Evolutionary conservation across 768 basidiomycete genomes (phyloP).

Genomic region (Leccinum truebloodii): DNA sequence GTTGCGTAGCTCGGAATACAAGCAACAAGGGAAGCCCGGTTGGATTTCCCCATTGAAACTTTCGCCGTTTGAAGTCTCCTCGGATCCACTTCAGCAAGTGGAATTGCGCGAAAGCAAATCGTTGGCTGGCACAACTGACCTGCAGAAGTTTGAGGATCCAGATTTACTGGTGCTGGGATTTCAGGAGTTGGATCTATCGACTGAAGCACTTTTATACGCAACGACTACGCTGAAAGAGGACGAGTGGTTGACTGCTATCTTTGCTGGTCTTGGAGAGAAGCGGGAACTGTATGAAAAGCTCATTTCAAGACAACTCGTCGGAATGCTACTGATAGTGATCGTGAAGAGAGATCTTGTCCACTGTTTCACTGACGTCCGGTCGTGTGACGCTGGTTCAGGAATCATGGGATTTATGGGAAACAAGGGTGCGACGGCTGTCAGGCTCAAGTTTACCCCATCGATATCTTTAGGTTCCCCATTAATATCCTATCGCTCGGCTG

Average conservation of each 20-base stretch:
- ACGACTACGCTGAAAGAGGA: slow-evolving; percentile 65
- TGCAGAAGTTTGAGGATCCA: slow-evolving; percentile 42
- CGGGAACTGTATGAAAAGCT: slow-evolving; percentile 69
- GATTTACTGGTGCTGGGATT: slow-evolving; percentile 75
- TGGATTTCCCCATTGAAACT: slow-evolving; percentile 39
- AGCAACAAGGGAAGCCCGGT: slow-evolving; percentile 6
- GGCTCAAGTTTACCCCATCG: slow-evolving; percentile 55
- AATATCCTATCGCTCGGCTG: slow-evolving; percentile 39
- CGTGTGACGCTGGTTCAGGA: slow-evolving; percentile 63
- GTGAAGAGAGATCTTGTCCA: slow-evolving; percentile 52
- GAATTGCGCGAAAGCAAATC: slow-evolving; percentile 8
- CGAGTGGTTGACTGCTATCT: slow-evolving; percentile 64
- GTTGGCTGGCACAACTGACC: slow-evolving; percentile 10
- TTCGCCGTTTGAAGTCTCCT: slow-evolving; percentile 36
- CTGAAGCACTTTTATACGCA: slow-evolving; percentile 76
- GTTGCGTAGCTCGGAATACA: slow-evolving; percentile 41
- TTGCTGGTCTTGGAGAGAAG: slow-evolving; percentile 72
- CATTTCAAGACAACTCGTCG: slow-evolving; percentile 76
- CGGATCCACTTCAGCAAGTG: slow-evolving; percentile 23
- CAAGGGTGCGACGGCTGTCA: slow-evolving; percentile 75
- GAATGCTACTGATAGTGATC: slow-evolving; percentile 74
- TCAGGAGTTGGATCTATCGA: slow-evolving; percentile 78
- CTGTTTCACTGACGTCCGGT: slow-evolving; percentile 56
- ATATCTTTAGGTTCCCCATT: slow-evolving; percentile 20
- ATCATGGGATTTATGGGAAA: slow-evolving; percentile 86